Conservation (phyloP, 305 asterid genomes). For the Solanum chacoense region DNA sequence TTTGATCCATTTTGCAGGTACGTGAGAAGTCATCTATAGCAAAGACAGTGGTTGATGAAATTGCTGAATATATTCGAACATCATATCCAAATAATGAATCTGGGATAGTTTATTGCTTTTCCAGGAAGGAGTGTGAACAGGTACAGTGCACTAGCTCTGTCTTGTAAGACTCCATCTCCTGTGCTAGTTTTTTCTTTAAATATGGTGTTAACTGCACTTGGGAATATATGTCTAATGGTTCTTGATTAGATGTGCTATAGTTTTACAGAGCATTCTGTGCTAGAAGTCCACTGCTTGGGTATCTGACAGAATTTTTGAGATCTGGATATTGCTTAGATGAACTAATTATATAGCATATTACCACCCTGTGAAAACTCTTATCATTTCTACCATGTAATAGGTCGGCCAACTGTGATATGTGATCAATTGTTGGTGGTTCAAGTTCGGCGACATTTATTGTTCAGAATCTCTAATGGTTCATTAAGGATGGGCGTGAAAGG, state of each 20-base stretch:
- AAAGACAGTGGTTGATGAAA: slow-evolving; percentile 62
- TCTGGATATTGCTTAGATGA: neutral
- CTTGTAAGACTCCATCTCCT: neutral
- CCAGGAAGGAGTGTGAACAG: slow-evolving; percentile 97
- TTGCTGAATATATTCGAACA: slow-evolving; percentile 63
- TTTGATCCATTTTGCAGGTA: slow-evolving; percentile 37
- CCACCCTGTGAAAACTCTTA: neutral
- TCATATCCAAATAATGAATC: slow-evolving; percentile 86
- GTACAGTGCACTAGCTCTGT: slow-evolving; percentile 17
- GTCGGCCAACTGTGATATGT: neutral
- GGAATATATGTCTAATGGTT: neutral
- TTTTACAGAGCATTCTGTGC: neutral
- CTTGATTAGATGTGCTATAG: neutral
- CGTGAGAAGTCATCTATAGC: slow-evolving; percentile 78
- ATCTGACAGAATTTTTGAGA: neutral
- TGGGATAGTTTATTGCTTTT: slow-evolving; percentile 95
- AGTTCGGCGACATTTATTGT: neutral
- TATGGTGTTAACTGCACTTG: neutral
- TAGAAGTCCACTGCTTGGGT: neutral
- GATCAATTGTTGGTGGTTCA: neutral
- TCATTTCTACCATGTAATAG: neutral
- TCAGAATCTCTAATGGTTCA: neutral
- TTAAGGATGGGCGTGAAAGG: neutral
- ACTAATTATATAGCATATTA: neutral
- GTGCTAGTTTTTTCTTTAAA: neutral